Conservation (phyloP, 1,284 basidiomycete genomes). For the Melampsora americana region DNA sequence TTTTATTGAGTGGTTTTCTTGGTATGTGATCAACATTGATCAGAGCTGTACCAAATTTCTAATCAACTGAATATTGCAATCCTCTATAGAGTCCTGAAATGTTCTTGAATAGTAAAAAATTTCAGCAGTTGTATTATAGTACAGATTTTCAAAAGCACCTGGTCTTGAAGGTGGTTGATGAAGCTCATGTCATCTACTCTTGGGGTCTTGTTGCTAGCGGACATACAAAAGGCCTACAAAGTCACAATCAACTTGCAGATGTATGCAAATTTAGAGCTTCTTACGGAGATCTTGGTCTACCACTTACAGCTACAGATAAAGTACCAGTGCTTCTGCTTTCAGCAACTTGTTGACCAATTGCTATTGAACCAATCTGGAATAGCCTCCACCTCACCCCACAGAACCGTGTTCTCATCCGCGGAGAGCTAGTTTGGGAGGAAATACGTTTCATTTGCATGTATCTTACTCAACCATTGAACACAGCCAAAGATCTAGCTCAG, state of each 20-base stretch:
- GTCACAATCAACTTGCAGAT: background rate
- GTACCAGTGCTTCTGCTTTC: no score
- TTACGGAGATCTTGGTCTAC: slow-evolving; percentile 3
- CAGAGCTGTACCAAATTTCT: background rate
- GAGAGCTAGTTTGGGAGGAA: background rate
- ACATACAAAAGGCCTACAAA: background rate
- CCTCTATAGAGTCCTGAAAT: slow-evolving; percentile 11
- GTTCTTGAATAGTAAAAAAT: slow-evolving; percentile 14
- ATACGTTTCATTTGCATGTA: background rate
- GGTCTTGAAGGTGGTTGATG: background rate
- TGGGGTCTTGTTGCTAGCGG: slow-evolving; percentile 35
- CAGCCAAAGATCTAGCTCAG: background rate
- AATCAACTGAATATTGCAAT: background rate
- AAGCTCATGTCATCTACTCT: no score
- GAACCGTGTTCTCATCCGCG: background rate
- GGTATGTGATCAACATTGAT: background rate
- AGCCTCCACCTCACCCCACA: background rate
- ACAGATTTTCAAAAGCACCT: slow-evolving; percentile 1
- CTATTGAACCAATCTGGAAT: background rate
- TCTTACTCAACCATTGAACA: background rate
- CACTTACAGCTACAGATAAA: slow-evolving; percentile 1
- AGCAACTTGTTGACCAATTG: slow-evolving; percentile 19
- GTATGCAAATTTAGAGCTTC: background rate
- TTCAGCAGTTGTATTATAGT: slow-evolving; percentile 4
- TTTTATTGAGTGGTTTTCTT: background rate